Evolutionary conservation across 345 rosid genomes (phyloP).

Genomic region (Gossypium bickii): DNA sequence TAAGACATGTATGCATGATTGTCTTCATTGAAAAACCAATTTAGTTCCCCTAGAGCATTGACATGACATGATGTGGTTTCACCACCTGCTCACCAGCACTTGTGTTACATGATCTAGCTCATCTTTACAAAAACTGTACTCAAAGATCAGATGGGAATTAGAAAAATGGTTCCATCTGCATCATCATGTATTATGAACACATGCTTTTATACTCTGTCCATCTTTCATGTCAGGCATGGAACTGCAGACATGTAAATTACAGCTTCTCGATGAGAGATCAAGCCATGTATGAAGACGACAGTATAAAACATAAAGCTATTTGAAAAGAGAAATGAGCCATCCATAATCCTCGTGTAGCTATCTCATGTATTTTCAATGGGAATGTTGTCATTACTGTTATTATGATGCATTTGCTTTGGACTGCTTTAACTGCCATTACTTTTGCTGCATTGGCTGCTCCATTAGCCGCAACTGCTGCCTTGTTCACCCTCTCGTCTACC

Average conservation of each 20-base stretch:
- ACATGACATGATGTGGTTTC: constrained; percentile 28
- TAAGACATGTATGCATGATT: too few species aligned
- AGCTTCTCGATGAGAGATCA: constrained; percentile 15
- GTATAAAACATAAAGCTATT: constrained; percentile 1
- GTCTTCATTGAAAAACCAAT: too few species aligned
- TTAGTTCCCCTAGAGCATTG: neutral
- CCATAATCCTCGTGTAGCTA: neutral
- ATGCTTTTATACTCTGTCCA: constrained; percentile 1
- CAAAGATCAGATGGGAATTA: neutral
- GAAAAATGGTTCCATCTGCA: neutral
- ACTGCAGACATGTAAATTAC: neutral
- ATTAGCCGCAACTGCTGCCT: constrained; percentile 80
- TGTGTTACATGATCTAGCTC: neutral
- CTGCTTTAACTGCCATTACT: constrained; percentile 80
- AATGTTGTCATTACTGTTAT: constrained; percentile 36
- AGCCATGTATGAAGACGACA: constrained; percentile 19
- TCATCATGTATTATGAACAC: neutral
- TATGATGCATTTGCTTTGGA: constrained; percentile 62
- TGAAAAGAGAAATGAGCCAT: constrained; percentile 13
- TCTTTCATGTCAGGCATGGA: constrained; percentile 1
- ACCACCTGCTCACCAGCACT: constrained; percentile 22
- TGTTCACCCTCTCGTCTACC: constrained; percentile 88
- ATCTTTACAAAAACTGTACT: constrained; percentile 26
- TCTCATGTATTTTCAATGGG: constrained; percentile 21
- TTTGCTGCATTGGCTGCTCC: constrained; percentile 89